Evolutionary conservation across 805 yeast species (phyloP).

Genomic region (Nakazawaea peltata): DNA sequence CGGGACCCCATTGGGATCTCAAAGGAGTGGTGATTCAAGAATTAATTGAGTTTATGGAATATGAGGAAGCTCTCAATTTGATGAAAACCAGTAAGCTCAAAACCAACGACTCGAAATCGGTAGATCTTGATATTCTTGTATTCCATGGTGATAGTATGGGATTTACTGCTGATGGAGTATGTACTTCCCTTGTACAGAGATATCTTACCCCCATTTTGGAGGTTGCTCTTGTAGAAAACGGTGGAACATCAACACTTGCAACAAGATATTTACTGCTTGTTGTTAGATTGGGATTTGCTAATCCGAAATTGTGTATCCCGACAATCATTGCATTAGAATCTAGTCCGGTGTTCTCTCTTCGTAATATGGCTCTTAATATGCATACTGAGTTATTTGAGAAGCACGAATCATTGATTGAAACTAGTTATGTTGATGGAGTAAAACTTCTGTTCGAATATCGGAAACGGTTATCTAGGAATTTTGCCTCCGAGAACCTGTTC

Average conservation of each 20-base stretch:
- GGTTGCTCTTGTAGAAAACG: constrained; percentile 34
- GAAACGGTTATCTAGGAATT: constrained; percentile 18
- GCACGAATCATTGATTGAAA: constrained; percentile 65
- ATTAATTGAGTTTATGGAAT: constrained; percentile 45
- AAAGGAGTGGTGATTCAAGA: constrained; percentile 49
- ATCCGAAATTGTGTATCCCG: constrained; percentile 63
- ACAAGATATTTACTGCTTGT: constrained; percentile 48
- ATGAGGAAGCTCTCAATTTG: constrained; percentile 43
- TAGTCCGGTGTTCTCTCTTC: constrained; percentile 34
- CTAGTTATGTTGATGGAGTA: constrained; percentile 57
- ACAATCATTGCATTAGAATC: constrained; percentile 65
- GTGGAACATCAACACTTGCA: constrained; percentile 39
- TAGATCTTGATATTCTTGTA: constrained; percentile 30
- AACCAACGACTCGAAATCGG: not conserved
- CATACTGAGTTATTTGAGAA: constrained; percentile 52
- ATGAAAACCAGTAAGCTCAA: constrained; percentile 27
- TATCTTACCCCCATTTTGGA: constrained; percentile 42
- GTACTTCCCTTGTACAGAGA: constrained; percentile 64
- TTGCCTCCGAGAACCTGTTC: constrained; percentile 22
- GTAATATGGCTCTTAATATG: constrained; percentile 39
- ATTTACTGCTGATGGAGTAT: constrained; percentile 57
- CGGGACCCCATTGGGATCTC: constrained; percentile 26
- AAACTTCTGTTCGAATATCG: constrained; percentile 43
- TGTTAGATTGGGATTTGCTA: constrained; percentile 60
- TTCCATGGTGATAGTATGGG: constrained; percentile 47